phyloP scores from a whole-genome alignment of 345 rosid genomes.

The Populus ilicifolia region DNA sequence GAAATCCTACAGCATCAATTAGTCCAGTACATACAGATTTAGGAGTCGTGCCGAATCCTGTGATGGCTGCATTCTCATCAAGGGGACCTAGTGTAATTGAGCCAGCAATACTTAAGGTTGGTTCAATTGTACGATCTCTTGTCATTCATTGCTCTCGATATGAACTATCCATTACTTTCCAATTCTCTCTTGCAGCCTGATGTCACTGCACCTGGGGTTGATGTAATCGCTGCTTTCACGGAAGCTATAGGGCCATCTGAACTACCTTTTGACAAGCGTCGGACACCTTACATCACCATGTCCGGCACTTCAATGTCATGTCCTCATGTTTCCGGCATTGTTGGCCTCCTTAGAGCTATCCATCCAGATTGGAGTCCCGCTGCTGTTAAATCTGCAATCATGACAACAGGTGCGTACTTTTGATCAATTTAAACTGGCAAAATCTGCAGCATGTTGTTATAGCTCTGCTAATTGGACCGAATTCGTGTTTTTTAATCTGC shows the following conservation, averaged over 20 bases:
- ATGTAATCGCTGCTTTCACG: slow-evolving; percentile 39
- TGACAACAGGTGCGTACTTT: slow-evolving; percentile 35
- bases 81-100: slow-evolving; percentile 15
- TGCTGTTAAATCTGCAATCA: slow-evolving; percentile 44
- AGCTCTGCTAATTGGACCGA: too few species aligned
- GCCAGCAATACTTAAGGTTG: slow-evolving; percentile 16
- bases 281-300: slow-evolving; percentile 9
- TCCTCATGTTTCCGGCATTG: slow-evolving; percentile 39
- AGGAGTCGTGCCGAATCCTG: slow-evolving; percentile 10
- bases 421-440: too few species aligned
- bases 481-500: background rate
- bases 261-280: background rate
- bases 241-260: slow-evolving; percentile 15
- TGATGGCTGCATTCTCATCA: slow-evolving; percentile 31
- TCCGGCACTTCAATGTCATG: slow-evolving; percentile 44
- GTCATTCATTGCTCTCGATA: background rate
- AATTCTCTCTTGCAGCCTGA: slow-evolving; percentile 35
- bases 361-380: slow-evolving; percentile 47
- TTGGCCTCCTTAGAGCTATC: slow-evolving; percentile 36
- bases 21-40: background rate
- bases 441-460: too few species aligned
- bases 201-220: slow-evolving; percentile 48
- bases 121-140: background rate
- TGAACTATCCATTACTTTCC: background rate
- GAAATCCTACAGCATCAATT: slow-evolving; percentile 10